Evolutionary conservation across 2,329 filamentous ascomycete genomes (phyloP).

Genomic region (Apiospora hydei): DNA sequence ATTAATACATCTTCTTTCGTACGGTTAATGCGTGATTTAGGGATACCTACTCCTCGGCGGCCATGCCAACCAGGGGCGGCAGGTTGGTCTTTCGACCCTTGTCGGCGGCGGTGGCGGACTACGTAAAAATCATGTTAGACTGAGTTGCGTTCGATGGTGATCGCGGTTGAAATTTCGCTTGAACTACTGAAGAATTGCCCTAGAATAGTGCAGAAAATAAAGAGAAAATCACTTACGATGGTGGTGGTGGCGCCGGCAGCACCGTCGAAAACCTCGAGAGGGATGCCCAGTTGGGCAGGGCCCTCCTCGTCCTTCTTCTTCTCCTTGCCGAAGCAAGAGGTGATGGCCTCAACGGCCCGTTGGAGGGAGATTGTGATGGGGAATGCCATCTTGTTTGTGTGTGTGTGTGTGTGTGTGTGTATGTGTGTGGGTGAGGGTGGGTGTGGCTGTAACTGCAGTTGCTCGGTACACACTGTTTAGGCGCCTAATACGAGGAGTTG

Average conservation of each 20-base stretch:
- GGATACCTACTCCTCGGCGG: background rate
- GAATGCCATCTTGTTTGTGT: background rate
- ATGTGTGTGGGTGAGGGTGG: background rate
- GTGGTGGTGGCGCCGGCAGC: background rate
- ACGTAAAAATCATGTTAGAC: background rate
- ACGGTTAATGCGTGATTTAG: too few relatives aligned
- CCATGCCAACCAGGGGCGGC: background rate
- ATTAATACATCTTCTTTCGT: too few relatives aligned
- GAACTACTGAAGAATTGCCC: background rate
- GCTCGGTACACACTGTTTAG: background rate
- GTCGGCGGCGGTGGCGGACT: background rate
- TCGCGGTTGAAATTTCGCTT: background rate
- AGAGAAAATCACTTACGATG: background rate
- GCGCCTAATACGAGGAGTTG: background rate
- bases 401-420: background rate
- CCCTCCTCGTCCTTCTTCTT: background rate
- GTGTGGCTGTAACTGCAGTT: background rate
- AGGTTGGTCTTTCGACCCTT: background rate
- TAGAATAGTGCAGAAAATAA: background rate
- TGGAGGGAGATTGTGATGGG: background rate
- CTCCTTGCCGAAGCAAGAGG: background rate
- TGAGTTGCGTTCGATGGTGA: background rate
- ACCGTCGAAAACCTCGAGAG: background rate
- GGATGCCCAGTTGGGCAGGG: background rate
- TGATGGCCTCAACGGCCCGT: constrained; percentile 3